Conservation (phyloP, 441 rosid species). For the Corymbia citriodora region DNA sequence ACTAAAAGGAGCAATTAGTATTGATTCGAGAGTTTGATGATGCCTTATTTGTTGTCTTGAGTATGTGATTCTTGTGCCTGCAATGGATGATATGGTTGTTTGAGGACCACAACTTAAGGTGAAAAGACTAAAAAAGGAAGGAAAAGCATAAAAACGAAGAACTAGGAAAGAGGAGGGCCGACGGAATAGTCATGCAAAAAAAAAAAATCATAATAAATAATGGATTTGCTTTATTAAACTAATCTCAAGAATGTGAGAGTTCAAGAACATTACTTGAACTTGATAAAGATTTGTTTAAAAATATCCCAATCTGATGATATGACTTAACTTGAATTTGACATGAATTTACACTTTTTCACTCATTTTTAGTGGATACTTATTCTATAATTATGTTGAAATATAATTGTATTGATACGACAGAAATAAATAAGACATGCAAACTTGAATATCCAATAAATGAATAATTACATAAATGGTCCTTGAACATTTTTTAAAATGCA, state of each 20-base stretch:
- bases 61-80: too few species aligned
- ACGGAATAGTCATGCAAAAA: background rate
- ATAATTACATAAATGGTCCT: background rate
- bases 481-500: background rate
- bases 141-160: background rate
- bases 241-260: background rate
- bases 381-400: background rate
- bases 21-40: too few species aligned
- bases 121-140: background rate
- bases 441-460: background rate
- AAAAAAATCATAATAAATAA: too few species aligned
- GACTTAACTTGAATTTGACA: background rate
- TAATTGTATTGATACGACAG: background rate
- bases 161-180: background rate
- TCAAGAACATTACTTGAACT: background rate
- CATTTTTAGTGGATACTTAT: background rate
- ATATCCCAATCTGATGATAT: background rate
- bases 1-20: too few species aligned
- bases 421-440: rapidly evolving
- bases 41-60: too few species aligned
- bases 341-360: background rate
- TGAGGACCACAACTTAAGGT: background rate
- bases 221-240: too few species aligned
- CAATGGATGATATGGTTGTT: too few species aligned
- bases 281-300: background rate